Conservation (phyloP, 192 early-diverging fungal genomes). For the Spizellomyces sp. region DNA sequence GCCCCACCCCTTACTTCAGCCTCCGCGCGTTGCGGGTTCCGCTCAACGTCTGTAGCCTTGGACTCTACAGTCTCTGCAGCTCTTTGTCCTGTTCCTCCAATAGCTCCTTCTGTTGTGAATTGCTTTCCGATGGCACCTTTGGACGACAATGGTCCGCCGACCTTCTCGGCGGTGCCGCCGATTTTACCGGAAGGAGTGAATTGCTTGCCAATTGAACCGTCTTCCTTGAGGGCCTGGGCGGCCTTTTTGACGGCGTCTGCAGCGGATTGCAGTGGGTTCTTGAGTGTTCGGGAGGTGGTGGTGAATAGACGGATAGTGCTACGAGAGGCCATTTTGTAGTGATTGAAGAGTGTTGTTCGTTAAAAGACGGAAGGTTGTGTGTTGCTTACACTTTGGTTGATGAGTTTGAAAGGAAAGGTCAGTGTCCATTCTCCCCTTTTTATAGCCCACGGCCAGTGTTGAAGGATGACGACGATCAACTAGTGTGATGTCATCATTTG, state of each 20-base stretch:
- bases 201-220: conserved; percentile 26
- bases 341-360: not conserved
- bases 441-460: too few relatives aligned
- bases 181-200: conserved; percentile 26
- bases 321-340: conserved; percentile 14
- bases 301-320: conserved; percentile 23
- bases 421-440: too few relatives aligned
- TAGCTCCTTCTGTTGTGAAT: conserved; percentile 16
- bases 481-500: too few relatives aligned
- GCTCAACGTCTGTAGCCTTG: conserved; percentile 12
- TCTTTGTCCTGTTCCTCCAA: conserved; percentile 23
- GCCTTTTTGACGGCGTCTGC: conserved; percentile 30
- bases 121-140: conserved; percentile 34
- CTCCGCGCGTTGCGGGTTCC: conserved; percentile 5
- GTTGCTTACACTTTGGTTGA: too few relatives aligned
- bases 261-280: conserved; percentile 16
- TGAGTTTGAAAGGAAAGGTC: too few relatives aligned
- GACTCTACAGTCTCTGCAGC: conserved; percentile 20
- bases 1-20: not conserved
- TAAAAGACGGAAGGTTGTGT: too few relatives aligned
- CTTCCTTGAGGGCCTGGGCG: conserved; percentile 29
- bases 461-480: too few relatives aligned
- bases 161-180: conserved; percentile 10
- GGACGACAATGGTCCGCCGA: conserved; percentile 23
- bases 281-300: conserved; percentile 8